A percentile compares a stretch with the other conserved stretches of the same genome.
These are phyloP conservation scores for Phialemoniopsis sp. DNA, from an alignment of 2,329 filamentous ascomycete genomes.

Conservation along the genomic window DNA sequence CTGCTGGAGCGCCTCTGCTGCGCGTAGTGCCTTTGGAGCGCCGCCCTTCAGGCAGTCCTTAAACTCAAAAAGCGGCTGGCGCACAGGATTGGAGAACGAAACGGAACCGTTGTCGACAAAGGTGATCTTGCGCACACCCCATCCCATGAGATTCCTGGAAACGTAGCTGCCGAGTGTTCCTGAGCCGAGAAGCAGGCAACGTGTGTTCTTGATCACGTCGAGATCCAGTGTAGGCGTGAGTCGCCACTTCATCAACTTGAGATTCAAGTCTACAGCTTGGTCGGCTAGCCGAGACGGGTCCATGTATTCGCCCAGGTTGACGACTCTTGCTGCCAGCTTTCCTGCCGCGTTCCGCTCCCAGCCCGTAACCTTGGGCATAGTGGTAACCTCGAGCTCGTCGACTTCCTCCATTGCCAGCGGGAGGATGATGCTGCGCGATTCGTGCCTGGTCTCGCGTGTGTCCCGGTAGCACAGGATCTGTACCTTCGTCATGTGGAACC, in stretches of 20 bases:
- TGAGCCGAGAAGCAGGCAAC: constrained; percentile 84
- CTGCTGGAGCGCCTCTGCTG: constrained; percentile 73
- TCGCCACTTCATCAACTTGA: constrained; percentile 99
- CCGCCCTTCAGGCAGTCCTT: constrained; percentile 85
- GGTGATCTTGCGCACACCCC: constrained; percentile 92
- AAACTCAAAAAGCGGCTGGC: constrained; percentile 89
- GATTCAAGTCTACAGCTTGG: constrained; percentile 90
- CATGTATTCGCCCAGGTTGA: constrained; percentile 89
- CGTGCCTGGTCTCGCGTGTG: constrained; percentile 69
- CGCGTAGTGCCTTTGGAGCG: constrained; percentile 74
- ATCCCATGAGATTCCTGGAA: constrained; percentile 85
- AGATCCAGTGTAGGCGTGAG: constrained; percentile 86
- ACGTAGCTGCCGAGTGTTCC: constrained; percentile 95
- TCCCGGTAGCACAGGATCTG: constrained; percentile 92
- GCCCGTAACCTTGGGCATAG: constrained; percentile 86
- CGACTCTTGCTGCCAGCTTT: constrained; percentile 73
- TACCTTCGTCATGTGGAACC: constrained; percentile 71
- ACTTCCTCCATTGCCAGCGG: constrained; percentile 53
- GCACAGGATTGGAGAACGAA: constrained; percentile 93
- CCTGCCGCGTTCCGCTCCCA: constrained; percentile 84
- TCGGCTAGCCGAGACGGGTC: constrained; percentile 84
- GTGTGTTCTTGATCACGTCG: constrained; percentile 83
- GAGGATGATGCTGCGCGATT: constrained; percentile 77
- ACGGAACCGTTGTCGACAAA: constrained; percentile 93
- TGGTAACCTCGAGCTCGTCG: constrained; percentile 33